Evolutionary conservation across 139 green algal species (phyloP).

Genomic region (Chlorokybus atmophyticus): DNA sequence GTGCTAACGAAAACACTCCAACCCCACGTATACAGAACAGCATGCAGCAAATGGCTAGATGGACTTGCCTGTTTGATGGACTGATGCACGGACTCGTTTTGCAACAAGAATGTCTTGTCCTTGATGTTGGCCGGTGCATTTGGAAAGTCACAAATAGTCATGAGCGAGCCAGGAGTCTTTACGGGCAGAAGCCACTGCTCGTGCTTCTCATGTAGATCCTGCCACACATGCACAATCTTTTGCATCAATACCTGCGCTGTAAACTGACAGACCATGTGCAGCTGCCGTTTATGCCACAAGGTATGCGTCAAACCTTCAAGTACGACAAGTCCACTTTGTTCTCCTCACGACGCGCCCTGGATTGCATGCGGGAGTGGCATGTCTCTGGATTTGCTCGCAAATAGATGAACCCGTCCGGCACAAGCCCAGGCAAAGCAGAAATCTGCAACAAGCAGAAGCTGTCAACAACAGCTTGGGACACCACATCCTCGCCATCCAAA

Average conservation of each 20-base stretch:
- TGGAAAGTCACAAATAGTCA: no score
- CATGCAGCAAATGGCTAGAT: not conserved
- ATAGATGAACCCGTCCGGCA: slow-evolving; percentile 93
- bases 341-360: slow-evolving; percentile 25
- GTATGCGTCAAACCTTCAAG: slow-evolving; percentile 41
- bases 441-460: no score
- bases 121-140: no score
- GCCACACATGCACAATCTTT: no score
- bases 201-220: slow-evolving; percentile 73
- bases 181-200: slow-evolving; percentile 72
- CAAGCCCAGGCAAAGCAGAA: slow-evolving; percentile 39
- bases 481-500: no score
- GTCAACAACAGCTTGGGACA: no score
- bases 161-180: no score
- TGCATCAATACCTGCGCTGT: no score
- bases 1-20: not conserved
- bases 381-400: slow-evolving; percentile 54
- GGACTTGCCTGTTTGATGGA: not conserved
- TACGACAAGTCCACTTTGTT: slow-evolving; percentile 48
- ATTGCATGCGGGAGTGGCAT: slow-evolving; percentile 55
- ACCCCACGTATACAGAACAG: not conserved
- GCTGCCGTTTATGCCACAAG: no score
- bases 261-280: no score
- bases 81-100: not conserved
- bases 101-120: no score